Conservation (phyloP, 1,139 yeast genomes). For the Lodderomyces metapsilosis region DNA sequence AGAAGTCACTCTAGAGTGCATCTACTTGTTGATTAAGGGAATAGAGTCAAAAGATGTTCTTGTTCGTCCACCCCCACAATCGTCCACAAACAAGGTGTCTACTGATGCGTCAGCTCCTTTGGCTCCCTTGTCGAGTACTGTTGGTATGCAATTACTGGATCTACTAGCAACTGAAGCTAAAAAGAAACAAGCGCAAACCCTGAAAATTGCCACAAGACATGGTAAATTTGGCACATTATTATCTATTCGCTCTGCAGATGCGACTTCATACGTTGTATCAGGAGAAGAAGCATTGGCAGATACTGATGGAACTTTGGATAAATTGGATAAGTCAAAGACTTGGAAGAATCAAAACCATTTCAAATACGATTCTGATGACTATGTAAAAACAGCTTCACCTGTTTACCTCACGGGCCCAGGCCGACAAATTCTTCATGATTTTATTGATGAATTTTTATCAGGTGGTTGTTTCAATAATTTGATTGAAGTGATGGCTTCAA, state of each 20-base stretch:
- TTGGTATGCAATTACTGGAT: slow-evolving; percentile 47
- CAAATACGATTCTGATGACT: slow-evolving; percentile 46
- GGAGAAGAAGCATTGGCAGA: slow-evolving; percentile 68
- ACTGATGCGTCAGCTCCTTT: slow-evolving; percentile 15
- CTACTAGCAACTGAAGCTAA: slow-evolving; percentile 59
- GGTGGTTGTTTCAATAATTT: slow-evolving; percentile 78
- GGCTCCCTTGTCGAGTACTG: slow-evolving; percentile 22
- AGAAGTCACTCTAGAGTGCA: slow-evolving; percentile 64
- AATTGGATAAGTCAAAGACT: slow-evolving; percentile 64
- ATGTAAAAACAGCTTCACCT: slow-evolving; percentile 24
- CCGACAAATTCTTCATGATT: slow-evolving; percentile 41
- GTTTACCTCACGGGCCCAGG: slow-evolving; percentile 33
- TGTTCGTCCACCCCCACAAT: slow-evolving; percentile 3
- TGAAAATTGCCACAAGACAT: slow-evolving; percentile 68
- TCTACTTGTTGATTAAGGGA: slow-evolving; percentile 62
- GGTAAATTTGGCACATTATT: slow-evolving; percentile 88
- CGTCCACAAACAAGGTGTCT: slow-evolving; percentile 1
- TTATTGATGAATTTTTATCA: slow-evolving; percentile 51
- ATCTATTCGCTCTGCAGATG: slow-evolving; percentile 60
- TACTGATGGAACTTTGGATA: slow-evolving; percentile 47
- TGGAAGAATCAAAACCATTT: slow-evolving; percentile 54
- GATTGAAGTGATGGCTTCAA: slow-evolving; percentile 28
- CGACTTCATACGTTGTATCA: slow-evolving; percentile 62
- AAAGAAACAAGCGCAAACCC: slow-evolving; percentile 49
- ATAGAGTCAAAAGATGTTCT: slow-evolving; percentile 34